Evolutionary conservation across 2,329 filamentous ascomycete species (phyloP), one percentile per base, ranked within the genome.

Genomic region (Aspergillus sp.): DNA sequence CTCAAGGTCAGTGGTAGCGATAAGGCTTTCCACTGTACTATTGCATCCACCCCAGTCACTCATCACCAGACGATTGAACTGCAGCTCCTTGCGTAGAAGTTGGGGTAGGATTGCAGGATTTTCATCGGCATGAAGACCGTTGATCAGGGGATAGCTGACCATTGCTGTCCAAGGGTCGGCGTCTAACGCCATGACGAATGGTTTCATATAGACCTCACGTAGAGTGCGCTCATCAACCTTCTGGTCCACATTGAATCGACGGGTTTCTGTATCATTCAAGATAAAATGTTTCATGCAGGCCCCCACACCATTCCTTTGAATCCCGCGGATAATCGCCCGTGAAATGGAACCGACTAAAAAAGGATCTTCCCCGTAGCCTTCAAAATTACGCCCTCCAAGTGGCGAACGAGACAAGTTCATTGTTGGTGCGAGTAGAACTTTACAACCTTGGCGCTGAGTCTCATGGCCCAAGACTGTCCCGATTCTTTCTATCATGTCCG

Each of bases 361-460:
- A 0, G 91, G 90, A 65, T 95, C 91, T 72, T 95, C 91, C 0
- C 90, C 92, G 73, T 92, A 94, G 0, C 90, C 92, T 74, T 95
- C 91, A 65, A 94, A 95, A 63, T 92, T 92, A 59, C 91, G 84
- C 16, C 91, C 91, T 18, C 91, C 91, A 0, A 95, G 81, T 0
- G 91, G 91, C 53, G 90, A 89, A 16, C 91, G 85, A 68, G 94
- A 91, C 81, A 93, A 88, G 76, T 90, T 92, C 24, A 92, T 87
- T 0, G 90, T 93, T 1, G 90, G 90, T 0, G 88, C 90, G 7
- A 94, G 82, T 6, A 93, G 80, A 26, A 93, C 84, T 61, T 91
- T 83, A 22, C 89, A 89, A 6, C 89, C 89, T 69, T 90, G 87
- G 14, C 90, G 89, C 68, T 86, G 89, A 16, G 83, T 82, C 74